Base-by-base conservation (phyloP, 2,329 filamentous ascomycete genomes). In the Pseudogymnoascus sp. region DNA sequence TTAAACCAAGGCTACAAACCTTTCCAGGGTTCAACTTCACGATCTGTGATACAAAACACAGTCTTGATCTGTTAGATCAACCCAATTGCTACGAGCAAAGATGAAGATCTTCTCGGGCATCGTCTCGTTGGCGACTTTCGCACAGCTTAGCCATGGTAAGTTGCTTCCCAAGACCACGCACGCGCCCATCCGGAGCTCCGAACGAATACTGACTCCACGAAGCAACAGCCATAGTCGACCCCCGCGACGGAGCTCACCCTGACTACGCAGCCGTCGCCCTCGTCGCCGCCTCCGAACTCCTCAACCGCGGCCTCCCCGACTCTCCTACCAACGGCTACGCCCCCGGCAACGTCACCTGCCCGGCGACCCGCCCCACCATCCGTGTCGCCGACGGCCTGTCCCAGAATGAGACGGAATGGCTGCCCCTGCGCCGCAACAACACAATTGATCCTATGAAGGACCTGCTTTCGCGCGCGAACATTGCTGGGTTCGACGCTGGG, bases 401-500 rank as follows among this genome's bases (percentile, higher is more conserved):
- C 2, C 68, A 78, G 13, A 79, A 87, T 62, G 93, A 97, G 76
- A 80, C 79, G 39, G 76, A 81, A 71, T 97, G 92, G 91, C 79
- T 96, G 12, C 71, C 83, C 59, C 79, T 79, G 64, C 84, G 93
- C 63, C 83, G 91, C 65, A 83, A 84, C 64, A 87, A 87, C 66
- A 95, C 91, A 0, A 76, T 92, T 15, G 75, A 84, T 8, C 86
- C 90, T n/a, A 87, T 97, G 82, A 83, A 80, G 61, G 80, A 87
- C 15, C 85, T 96, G 66, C 80, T 97, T 60, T 78, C 78, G 15
- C 83, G 88, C 63, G 80, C 90, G 70, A 85, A 85, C 68, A 92
- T 97, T 65, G 76, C 82, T n/a, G 85, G 82, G 63, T 93, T 97
- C 65, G 87, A 96, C 74, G 87, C 86, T n/a, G 79, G 78, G 1